Conservation (phyloP, 441 rosid species). For the Cnidoscolus chayamansa region DNA sequence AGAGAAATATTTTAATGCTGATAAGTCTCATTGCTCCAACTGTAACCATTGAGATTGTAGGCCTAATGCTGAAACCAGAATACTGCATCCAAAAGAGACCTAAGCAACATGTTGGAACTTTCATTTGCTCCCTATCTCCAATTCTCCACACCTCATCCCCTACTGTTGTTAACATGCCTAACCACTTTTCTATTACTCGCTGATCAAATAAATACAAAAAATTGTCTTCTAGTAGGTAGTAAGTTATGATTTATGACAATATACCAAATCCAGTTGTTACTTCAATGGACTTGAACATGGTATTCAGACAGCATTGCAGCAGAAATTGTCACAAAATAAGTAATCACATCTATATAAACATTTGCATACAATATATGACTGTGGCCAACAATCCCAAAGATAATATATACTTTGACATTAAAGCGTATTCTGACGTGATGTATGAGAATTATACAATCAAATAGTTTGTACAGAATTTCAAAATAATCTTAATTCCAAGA, state of each 20-base stretch:
- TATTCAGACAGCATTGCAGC: not conserved
- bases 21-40: not conserved
- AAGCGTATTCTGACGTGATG: not conserved
- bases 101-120: not conserved
- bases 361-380: not conserved
- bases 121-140: not conserved
- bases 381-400: not conserved
- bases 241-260: not conserved
- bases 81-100: not conserved
- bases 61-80: not conserved
- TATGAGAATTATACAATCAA: not conserved
- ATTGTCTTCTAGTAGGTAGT: not conserved
- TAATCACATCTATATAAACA: not conserved
- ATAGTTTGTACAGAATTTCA: not conserved
- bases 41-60: not conserved
- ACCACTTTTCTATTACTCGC: not conserved
- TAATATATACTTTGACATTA: not conserved
- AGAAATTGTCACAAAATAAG: not conserved
- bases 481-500: not conserved
- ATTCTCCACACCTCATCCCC: not conserved
- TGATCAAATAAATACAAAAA: not conserved
- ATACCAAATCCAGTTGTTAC: not conserved
- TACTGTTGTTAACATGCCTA: not conserved
- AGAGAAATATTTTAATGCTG: no score
- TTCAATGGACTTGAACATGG: not conserved